A percentile compares a stretch with the other conserved stretches of the same genome.
Conservation (phyloP, 768 basidiomycete species). For the Rhodotorula diobovata region DNA sequence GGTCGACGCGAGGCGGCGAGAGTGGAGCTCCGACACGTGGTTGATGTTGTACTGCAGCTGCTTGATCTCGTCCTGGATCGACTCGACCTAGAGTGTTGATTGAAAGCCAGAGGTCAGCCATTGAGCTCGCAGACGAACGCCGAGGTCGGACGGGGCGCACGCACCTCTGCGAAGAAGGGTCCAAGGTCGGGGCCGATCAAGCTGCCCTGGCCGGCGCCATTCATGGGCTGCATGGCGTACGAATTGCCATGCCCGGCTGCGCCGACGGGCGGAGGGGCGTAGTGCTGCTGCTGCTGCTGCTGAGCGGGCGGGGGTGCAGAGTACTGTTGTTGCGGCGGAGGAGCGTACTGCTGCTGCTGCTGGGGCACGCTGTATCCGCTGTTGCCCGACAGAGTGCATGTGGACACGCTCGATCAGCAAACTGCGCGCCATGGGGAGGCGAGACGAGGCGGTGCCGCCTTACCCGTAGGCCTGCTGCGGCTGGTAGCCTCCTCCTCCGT, state of each 20-base stretch:
- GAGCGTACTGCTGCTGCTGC: conserved; percentile 1
- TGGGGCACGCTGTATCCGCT: conserved; percentile 17
- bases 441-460: too few relatives aligned
- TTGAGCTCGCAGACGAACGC: background rate
- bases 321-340: conserved; percentile 8
- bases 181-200: conserved; percentile 23
- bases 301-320: background rate
- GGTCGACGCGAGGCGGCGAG: conserved; percentile 46
- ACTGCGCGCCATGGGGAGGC: fast-evolving
- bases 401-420: background rate
- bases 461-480: background rate
- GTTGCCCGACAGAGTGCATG: too few relatives aligned
- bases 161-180: conserved; percentile 39
- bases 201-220: conserved; percentile 15
- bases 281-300: conserved; percentile 10
- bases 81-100: too few relatives aligned
- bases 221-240: conserved; percentile 35
- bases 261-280: background rate
- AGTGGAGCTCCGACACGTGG: conserved; percentile 45
- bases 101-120: background rate
- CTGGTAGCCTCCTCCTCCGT: background rate
- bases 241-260: background rate
- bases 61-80: conserved; percentile 38
- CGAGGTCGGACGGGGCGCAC: background rate
- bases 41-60: conserved; percentile 41